phyloP scores from a whole-genome alignment of 2,329 filamentous ascomycete genomes.

The Stachybotrys chartarum region DNA sequence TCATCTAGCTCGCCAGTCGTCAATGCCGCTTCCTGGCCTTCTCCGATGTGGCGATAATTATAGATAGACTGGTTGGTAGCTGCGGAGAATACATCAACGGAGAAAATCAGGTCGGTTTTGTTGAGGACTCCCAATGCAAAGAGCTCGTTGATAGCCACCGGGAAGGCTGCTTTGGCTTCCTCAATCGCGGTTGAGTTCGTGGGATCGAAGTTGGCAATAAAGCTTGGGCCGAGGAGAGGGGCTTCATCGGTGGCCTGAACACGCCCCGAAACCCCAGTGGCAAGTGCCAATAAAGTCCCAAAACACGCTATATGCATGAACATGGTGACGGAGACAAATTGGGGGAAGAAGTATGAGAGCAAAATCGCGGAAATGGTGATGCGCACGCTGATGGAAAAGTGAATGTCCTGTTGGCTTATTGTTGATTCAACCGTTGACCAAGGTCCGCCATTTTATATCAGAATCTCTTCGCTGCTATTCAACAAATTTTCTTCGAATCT shows the following conservation, averaged over 20 bases:
- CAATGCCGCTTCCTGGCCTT: constrained; percentile 1
- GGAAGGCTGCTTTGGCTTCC: constrained; percentile 8
- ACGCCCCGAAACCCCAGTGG: background rate
- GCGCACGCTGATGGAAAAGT: too few relatives aligned
- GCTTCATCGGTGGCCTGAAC: constrained; percentile 7
- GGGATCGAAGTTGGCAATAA: constrained; percentile 11
- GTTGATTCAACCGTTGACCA: too few relatives aligned
- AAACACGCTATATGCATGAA: background rate
- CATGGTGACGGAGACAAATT: background rate
- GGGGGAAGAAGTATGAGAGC: too few relatives aligned
- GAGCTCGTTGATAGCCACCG: constrained; percentile 3
- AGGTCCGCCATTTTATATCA: too few relatives aligned
- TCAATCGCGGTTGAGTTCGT: constrained; percentile 4
- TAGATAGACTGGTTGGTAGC: constrained; percentile 10
- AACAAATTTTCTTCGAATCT: too few relatives aligned
- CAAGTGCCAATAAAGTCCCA: background rate
- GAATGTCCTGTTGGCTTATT: too few relatives aligned
- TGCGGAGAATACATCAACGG: constrained; percentile 11
- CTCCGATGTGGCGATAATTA: constrained; percentile 7
- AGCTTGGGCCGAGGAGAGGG: constrained; percentile 14
- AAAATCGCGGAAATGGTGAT: too few relatives aligned
- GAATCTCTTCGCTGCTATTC: too few relatives aligned
- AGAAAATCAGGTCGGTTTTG: constrained; percentile 8
- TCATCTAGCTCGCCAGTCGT: constrained; percentile 7
- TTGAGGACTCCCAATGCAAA: constrained; percentile 6